Percentiles rank a stretch among this genome's conserved stretches.
Conservation (phyloP, 306 rosid species). For the Gynostemma pentaphyllum region DNA sequence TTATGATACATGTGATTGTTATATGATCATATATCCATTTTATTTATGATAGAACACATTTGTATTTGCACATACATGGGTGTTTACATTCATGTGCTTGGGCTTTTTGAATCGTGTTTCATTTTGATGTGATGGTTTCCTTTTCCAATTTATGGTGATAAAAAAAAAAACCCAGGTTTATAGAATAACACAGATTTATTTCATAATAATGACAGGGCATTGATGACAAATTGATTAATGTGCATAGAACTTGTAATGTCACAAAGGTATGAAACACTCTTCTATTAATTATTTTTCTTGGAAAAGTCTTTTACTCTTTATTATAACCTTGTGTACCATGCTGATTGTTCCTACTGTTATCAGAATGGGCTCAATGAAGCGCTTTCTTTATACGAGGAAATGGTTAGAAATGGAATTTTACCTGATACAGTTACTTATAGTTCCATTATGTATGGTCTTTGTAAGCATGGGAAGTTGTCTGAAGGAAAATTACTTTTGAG, state of each 20-base stretch:
- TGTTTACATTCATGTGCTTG: not conserved
- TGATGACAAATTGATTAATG: not conserved
- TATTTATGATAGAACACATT: not conserved
- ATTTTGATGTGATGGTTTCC: not conserved
- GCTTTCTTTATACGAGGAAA: constrained; percentile 52
- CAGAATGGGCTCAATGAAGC: constrained; percentile 44
- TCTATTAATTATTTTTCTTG: not conserved
- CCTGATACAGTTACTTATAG: constrained; percentile 68
- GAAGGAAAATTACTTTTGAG: constrained; percentile 52
- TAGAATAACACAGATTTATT: not conserved
- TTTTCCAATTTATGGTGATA: not conserved
- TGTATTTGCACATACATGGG: not conserved
- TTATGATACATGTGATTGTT: no score
- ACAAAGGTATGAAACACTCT: not conserved
- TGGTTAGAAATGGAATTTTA: constrained; percentile 49
- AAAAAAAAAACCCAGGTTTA: not conserved
- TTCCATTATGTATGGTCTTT: constrained; percentile 59
- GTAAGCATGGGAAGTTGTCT: constrained; percentile 53
- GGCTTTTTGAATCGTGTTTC: constrained; percentile 4
- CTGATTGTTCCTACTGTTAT: constrained; percentile 34
- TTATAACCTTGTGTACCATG: not conserved
- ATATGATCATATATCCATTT: no score
- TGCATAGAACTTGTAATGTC: not conserved
- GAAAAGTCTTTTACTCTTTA: not conserved
- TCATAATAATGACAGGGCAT: not conserved